Percentiles rank a stretch among this genome's conserved stretches.
phyloP scores from a whole-genome alignment of 805 yeast genomes.

The Cyberlindnera nakhonratchasimensis region DNA sequence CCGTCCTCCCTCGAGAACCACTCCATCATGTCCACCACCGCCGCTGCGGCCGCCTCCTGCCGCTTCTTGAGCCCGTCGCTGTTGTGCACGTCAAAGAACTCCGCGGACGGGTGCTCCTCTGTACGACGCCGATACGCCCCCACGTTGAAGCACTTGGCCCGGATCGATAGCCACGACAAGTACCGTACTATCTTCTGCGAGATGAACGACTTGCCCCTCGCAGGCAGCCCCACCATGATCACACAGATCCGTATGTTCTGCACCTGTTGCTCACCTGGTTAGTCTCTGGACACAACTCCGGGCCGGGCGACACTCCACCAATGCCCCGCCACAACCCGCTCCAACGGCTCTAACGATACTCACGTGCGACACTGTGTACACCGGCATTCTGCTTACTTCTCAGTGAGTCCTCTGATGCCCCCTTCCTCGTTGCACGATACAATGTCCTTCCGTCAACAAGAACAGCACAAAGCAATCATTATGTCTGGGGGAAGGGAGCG shows the following conservation, averaged over 20 bases:
- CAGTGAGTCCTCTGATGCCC: no score
- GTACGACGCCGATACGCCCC: slow-evolving; percentile 75
- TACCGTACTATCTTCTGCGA: slow-evolving; percentile 93
- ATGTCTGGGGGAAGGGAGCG: no score
- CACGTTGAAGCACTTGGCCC: slow-evolving; percentile 84
- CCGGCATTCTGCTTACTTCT: slow-evolving; percentile 29
- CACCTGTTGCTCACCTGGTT: slow-evolving; percentile 33
- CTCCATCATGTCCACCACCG: slow-evolving; percentile 73
- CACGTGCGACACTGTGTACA: slow-evolving; percentile 38
- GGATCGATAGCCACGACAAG: slow-evolving; percentile 86
- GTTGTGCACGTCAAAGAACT: slow-evolving; percentile 70
- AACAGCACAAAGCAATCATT: no score
- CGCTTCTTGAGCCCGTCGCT: slow-evolving; percentile 61
- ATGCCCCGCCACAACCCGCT: no score
- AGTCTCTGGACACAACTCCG: no score
- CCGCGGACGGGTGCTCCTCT: slow-evolving; percentile 65
- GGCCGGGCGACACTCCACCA: no score
- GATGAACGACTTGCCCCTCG: slow-evolving; percentile 91
- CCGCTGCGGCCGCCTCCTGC: slow-evolving; percentile 64
- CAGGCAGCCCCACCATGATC: slow-evolving; percentile 84
- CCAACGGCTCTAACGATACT: slow-evolving; percentile 8
- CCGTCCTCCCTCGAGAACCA: slow-evolving; percentile 85
- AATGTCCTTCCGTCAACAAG: no score
- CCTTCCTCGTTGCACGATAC: no score
- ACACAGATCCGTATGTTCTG: slow-evolving; percentile 80